phyloP scores from a whole-genome alignment of 371 early-diverging fungal genomes.

The Neoconidiobolus thromboides region DNA sequence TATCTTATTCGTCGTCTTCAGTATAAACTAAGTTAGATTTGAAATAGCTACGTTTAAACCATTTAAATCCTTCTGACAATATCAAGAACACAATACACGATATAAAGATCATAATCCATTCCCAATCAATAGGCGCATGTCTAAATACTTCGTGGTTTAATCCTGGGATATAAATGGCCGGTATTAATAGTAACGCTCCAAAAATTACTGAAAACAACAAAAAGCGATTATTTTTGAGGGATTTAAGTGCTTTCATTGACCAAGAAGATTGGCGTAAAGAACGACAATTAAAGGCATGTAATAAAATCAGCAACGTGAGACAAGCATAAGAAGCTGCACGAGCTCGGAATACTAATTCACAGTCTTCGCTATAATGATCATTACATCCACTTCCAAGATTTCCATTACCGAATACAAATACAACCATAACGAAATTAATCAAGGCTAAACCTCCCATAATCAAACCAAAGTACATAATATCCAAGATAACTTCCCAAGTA shows the following conservation, averaged over 20 bases:
- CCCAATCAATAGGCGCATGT: constrained; percentile 42
- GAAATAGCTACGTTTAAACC: constrained; percentile 10
- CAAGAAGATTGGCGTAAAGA: constrained; percentile 38
- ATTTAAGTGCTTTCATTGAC: constrained; percentile 18
- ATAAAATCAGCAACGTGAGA: constrained; percentile 34
- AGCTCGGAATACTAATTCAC: constrained; percentile 47
- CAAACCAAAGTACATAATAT: constrained; percentile 56
- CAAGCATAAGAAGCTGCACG: constrained; percentile 51
- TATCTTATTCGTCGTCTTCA: not conserved
- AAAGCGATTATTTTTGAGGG: constrained; percentile 29
- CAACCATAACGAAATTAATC: constrained; percentile 38
- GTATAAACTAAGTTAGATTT: not conserved
- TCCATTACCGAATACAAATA: constrained; percentile 37
- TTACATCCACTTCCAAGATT: constrained; percentile 42
- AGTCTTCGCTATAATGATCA: constrained; percentile 23
- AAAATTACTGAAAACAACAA: constrained; percentile 26
- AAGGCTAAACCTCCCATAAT: constrained; percentile 42
- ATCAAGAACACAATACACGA: constrained; percentile 32
- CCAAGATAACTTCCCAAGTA: constrained; percentile 33
- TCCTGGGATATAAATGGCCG: constrained; percentile 45
- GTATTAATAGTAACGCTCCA: constrained; percentile 29
- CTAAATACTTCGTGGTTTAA: constrained; percentile 46
- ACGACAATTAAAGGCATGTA: constrained; percentile 57
- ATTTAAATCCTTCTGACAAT: constrained; percentile 33
- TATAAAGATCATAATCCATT: constrained; percentile 50